phyloP scores from a whole-genome alignment of 2,329 filamentous ascomycete species.

The Talaromyces marneffei region DNA sequence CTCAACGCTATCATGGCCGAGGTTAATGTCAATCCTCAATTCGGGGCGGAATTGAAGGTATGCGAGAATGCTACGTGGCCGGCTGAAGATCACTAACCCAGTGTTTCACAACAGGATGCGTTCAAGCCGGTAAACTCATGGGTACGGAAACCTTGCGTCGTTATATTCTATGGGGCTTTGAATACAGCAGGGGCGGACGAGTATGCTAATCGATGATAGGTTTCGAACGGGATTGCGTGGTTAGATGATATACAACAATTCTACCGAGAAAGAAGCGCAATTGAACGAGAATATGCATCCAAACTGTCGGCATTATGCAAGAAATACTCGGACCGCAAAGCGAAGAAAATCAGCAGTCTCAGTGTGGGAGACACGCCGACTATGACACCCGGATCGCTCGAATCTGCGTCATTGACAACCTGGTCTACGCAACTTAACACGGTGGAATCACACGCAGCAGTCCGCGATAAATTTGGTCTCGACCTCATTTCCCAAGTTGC shows the following conservation, averaged over 20 bases:
- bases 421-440: slow-evolving; percentile 93
- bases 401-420: slow-evolving; percentile 93
- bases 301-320: slow-evolving; percentile 84
- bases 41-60: slow-evolving; percentile 93
- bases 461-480: slow-evolving; percentile 79
- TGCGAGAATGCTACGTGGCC: slow-evolving; percentile 1
- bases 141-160: slow-evolving; percentile 45
- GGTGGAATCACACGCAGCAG: slow-evolving; percentile 76
- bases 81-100: background rate
- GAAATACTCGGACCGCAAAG: slow-evolving; percentile 97
- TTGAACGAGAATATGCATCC: slow-evolving; percentile 93
- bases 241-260: slow-evolving; percentile 95
- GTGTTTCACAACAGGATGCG: slow-evolving; percentile 63
- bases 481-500: slow-evolving; percentile 76
- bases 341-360: slow-evolving; percentile 75
- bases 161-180: background rate
- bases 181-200: background rate
- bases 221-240: slow-evolving; percentile 83
- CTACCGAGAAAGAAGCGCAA: slow-evolving; percentile 86
- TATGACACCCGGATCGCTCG: slow-evolving; percentile 90
- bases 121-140: slow-evolving; percentile 93
- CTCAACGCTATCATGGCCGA: slow-evolving; percentile 60
- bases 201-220: slow-evolving; percentile 39
- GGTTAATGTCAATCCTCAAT: slow-evolving; percentile 74
- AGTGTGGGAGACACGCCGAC: slow-evolving; percentile 90